Evolutionary conservation across 208 protist genomes (phyloP).

Genomic region (Trypanosomatidae sp.): DNA sequence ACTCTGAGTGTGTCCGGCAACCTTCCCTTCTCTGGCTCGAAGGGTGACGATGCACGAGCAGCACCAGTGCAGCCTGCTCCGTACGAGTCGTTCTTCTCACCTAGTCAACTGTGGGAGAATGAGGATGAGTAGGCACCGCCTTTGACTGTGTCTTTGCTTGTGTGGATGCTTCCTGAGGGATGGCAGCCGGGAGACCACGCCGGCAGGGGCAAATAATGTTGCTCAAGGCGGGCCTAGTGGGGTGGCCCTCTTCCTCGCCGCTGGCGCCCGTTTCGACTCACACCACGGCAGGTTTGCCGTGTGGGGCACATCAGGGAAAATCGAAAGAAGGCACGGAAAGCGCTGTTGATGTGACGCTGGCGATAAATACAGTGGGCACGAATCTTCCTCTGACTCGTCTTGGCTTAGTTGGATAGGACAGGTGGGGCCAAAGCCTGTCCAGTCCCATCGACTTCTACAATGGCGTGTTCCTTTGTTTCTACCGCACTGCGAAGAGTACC

Average conservation of each 20-base stretch:
- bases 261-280: neutral
- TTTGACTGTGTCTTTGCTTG: neutral
- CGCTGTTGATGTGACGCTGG: neutral
- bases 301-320: neutral
- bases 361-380: neutral
- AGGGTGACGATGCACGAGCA: neutral
- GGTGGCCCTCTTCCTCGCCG: neutral
- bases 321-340: neutral
- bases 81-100: constrained; percentile 13
- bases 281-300: neutral
- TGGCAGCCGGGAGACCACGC: neutral
- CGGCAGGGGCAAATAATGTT: neutral
- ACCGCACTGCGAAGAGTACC: too few species aligned
- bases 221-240: neutral
- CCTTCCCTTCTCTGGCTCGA: neutral
- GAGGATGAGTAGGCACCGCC: neutral
- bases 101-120: constrained; percentile 7
- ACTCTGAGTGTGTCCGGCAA: neutral
- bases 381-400: neutral
- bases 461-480: neutral
- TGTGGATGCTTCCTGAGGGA: neutral
- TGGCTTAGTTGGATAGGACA: neutral
- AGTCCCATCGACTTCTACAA: neutral
- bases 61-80: neutral
- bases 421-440: neutral